These are phyloP conservation scores for Lactarius pseudohatsudake DNA, from an alignment of 768 basidiomycete species.

Conservation along the genomic window DNA sequence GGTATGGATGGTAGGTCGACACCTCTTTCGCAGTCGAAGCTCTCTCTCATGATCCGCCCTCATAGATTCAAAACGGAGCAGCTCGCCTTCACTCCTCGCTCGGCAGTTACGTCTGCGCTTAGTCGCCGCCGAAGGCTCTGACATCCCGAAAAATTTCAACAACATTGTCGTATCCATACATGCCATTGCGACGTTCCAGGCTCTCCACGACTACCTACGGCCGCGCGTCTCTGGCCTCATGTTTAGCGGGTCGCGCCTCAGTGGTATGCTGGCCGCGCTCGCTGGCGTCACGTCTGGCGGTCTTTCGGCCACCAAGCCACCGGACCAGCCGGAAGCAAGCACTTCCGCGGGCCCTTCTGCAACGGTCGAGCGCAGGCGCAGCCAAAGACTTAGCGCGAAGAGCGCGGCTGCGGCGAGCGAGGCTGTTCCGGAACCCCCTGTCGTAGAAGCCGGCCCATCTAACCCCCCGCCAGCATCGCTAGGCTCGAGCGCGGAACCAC, in stretches of 20 bases:
- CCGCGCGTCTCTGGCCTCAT: slow-evolving; percentile 80
- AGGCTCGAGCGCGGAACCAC: slow-evolving; percentile 31
- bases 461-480: slow-evolving; percentile 15
- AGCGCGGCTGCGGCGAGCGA: slow-evolving; percentile 36
- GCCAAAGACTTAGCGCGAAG: slow-evolving; percentile 80
- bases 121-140: slow-evolving; percentile 85
- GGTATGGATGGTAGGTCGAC: slow-evolving; percentile 69
- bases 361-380: slow-evolving; percentile 63
- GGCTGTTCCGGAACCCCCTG: slow-evolving; percentile 24
- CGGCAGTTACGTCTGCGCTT: slow-evolving; percentile 88
- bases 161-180: slow-evolving; percentile 97
- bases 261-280: slow-evolving; percentile 89
- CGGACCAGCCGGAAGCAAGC: slow-evolving; percentile 29
- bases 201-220: slow-evolving; percentile 92
- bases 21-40: background rate
- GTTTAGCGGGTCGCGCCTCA: slow-evolving; percentile 61
- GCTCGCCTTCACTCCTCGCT: slow-evolving; percentile 87
- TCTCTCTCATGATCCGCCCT: background rate
- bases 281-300: slow-evolving; percentile 49
- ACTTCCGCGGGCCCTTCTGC: slow-evolving; percentile 26
- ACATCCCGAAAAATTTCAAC: slow-evolving; percentile 81
- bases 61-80: slow-evolving; percentile 78
- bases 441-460: slow-evolving; percentile 24
- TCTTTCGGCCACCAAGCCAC: slow-evolving; percentile 24
- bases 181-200: slow-evolving; percentile 97